phyloP scores from a whole-genome alignment of 768 basidiomycete genomes.

The Amanita rubescens region DNA sequence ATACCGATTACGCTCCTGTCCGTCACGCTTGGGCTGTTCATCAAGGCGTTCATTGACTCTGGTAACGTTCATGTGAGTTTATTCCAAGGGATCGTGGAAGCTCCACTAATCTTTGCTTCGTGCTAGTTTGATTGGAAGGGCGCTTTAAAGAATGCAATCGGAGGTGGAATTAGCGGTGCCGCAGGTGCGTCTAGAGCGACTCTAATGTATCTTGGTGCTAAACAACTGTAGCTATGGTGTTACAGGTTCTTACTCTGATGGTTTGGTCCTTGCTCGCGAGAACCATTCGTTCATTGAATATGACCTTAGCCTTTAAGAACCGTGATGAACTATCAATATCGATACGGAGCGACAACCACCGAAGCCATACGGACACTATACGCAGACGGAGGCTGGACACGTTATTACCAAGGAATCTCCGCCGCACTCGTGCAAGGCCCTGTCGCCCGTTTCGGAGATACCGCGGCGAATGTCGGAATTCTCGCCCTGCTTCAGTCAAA shows the following conservation, averaged over 20 bases:
- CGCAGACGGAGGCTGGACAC: constrained; percentile 67
- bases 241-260: constrained; percentile 94
- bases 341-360: constrained; percentile 73
- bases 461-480: constrained; percentile 90
- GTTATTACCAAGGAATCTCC: constrained; percentile 83
- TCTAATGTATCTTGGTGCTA: no score
- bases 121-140: constrained; percentile 69
- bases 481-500: constrained; percentile 79
- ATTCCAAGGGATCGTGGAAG: neutral
- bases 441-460: constrained; percentile 86
- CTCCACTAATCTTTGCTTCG: neutral
- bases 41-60: constrained; percentile 66
- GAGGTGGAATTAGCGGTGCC: constrained; percentile 87
- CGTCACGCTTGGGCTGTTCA: constrained; percentile 40
- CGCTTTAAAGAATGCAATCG: constrained; percentile 77
- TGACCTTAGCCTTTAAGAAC: constrained; percentile 73
- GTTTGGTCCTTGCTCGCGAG: constrained; percentile 15
- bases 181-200: constrained; percentile 40
- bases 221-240: constrained; percentile 80
- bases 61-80: constrained; percentile 56
- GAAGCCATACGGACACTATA: constrained; percentile 62
- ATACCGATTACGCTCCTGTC: constrained; percentile 28
- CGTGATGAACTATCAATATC: constrained; percentile 95
- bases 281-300: neutral
- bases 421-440: constrained; percentile 88